Conservation (phyloP, 441 rosid genomes). For the Corymbia citriodora region DNA sequence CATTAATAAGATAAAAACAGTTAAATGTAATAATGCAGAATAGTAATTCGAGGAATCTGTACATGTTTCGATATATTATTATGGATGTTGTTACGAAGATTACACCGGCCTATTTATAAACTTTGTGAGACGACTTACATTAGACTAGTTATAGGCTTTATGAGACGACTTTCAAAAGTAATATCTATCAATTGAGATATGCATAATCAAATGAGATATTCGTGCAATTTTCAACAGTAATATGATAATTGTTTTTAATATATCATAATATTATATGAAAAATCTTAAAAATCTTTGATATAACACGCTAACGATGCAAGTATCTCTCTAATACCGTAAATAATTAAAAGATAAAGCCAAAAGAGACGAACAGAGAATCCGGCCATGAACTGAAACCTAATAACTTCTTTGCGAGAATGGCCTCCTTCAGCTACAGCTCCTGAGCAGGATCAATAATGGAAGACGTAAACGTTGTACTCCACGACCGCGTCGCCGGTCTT, state of each 20-base stretch:
- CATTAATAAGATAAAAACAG: not conserved
- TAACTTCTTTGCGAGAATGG: not conserved
- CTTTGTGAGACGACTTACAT: too few relatives aligned
- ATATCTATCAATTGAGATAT: not conserved
- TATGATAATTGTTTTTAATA: too few relatives aligned
- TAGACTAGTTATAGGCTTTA: not conserved
- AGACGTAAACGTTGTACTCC: slow-evolving; percentile 44
- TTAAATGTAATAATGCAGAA: not conserved
- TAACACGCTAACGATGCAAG: not conserved
- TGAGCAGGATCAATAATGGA: not conserved
- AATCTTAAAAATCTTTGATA: not conserved
- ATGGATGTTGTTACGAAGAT: too few relatives aligned
- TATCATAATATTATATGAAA: not conserved
- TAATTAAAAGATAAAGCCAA: not conserved
- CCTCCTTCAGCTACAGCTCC: not conserved
- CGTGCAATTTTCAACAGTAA: not conserved
- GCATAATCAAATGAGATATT: not conserved
- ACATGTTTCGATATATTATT: too few relatives aligned
- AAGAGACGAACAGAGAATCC: not conserved
- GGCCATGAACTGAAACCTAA: not conserved
- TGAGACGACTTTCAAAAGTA: not conserved
- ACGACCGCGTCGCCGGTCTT: slow-evolving; percentile 21
- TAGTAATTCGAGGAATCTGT: not conserved
- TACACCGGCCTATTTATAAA: too few relatives aligned
- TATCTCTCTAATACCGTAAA: not conserved